These are phyloP conservation scores for Paramecium octaurelia DNA, from an alignment of 73 alveolate species.

Conservation along the genomic window DNA sequence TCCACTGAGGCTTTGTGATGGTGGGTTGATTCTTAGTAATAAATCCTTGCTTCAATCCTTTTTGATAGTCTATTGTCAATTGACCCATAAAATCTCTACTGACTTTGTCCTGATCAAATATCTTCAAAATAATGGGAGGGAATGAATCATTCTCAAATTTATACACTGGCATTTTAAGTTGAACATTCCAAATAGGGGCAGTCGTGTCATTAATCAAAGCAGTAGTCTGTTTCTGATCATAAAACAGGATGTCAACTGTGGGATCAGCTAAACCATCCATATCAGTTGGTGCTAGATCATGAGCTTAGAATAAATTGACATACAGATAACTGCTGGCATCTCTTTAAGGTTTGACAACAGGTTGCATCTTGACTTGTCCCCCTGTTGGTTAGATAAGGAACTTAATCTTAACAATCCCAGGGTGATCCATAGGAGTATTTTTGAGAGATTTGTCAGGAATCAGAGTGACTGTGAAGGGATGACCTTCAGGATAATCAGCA, in stretches of 20 bases:
- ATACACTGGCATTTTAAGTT: neutral
- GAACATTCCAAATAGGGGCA: slow-evolving; percentile 25
- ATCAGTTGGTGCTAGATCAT: slow-evolving; percentile 55
- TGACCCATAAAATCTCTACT: slow-evolving; percentile 58
- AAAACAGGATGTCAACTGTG: neutral
- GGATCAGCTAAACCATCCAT: slow-evolving; percentile 53
- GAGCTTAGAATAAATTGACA: slow-evolving; percentile 41
- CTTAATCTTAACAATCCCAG: slow-evolving; percentile 48
- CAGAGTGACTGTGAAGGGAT: neutral
- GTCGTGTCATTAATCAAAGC: neutral
- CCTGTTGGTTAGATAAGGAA: neutral
- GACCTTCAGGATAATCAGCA: neutral
- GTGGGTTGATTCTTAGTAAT: neutral
- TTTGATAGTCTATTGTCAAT: neutral
- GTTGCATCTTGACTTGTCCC: neutral
- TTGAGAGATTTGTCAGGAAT: slow-evolving; percentile 58
- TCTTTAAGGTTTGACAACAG: neutral
- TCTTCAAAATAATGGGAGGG: slow-evolving; percentile 52
- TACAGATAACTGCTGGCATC: neutral
- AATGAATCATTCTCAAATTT: slow-evolving; percentile 16
- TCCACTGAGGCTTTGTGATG: slow-evolving; percentile 38
- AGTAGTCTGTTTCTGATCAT: neutral
- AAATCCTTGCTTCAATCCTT: slow-evolving; percentile 41
- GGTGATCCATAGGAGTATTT: slow-evolving; percentile 43
- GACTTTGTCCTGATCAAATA: slow-evolving; percentile 59